Evolutionary conservation across 805 yeast species (phyloP).

Genomic region (Ogataea sp.): DNA sequence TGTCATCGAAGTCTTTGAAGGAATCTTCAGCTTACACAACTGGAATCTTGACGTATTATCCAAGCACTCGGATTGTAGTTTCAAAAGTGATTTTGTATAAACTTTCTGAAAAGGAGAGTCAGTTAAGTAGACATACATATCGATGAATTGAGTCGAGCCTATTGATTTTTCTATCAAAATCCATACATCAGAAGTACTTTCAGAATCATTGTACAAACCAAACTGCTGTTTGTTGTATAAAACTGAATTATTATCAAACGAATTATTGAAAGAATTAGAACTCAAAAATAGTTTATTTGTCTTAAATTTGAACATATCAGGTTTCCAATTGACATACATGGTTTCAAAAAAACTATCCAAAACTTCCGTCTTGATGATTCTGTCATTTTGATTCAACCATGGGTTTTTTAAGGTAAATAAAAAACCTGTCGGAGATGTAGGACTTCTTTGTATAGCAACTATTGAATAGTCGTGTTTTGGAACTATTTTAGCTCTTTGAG

Average conservation of each 20-base stretch:
- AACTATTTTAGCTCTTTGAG: slow-evolving; percentile 31
- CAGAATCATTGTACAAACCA: slow-evolving; percentile 25
- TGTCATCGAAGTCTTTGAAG: slow-evolving; percentile 10
- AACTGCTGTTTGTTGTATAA: slow-evolving; percentile 35
- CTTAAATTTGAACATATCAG: slow-evolving; percentile 17
- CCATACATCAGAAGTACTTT: slow-evolving; percentile 28
- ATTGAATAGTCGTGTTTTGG: slow-evolving; percentile 69
- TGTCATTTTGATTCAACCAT: slow-evolving; percentile 20
- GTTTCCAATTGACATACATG: slow-evolving; percentile 64
- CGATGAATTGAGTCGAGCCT: slow-evolving; percentile 6
- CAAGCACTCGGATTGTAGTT: slow-evolving; percentile 9
- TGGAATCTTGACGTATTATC: slow-evolving; percentile 25
- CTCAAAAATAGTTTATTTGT: slow-evolving; percentile 13
- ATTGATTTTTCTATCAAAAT: slow-evolving; percentile 35
- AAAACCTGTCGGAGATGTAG: slow-evolving; percentile 8
- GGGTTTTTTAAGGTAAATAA: slow-evolving; percentile 37
- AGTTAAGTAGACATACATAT: slow-evolving; percentile 19
- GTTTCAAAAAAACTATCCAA: slow-evolving; percentile 30
- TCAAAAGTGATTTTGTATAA: slow-evolving; percentile 9
- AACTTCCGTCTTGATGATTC: slow-evolving; percentile 25
- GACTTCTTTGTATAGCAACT: slow-evolving; percentile 24
- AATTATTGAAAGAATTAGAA: slow-evolving; percentile 7
- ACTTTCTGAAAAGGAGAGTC: slow-evolving; percentile 23
- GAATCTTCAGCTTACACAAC: slow-evolving; percentile 13
- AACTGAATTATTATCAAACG: not conserved